A percentile compares a stretch with the other conserved stretches of the same genome.
Evolutionary conservation across 768 basidiomycete species (phyloP).

Genomic region (Lentinula sp.): DNA sequence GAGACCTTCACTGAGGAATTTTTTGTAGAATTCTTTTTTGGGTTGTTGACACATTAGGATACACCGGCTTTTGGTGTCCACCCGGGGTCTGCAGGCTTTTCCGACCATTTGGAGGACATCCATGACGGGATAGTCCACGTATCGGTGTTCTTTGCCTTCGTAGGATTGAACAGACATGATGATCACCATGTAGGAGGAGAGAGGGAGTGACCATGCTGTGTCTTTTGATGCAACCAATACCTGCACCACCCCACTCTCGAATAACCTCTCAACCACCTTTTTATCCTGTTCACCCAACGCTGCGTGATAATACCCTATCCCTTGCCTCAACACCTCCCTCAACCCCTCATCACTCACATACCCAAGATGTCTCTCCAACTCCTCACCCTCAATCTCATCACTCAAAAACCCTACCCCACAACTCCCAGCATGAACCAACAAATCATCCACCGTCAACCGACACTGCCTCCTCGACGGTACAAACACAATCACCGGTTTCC

Average conservation of each 20-base stretch:
- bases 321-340: conserved; percentile 77
- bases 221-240: conserved; percentile 94
- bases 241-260: conserved; percentile 92
- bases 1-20: conserved; percentile 94
- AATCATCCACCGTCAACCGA: conserved; percentile 87
- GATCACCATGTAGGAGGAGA: conserved; percentile 95
- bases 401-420: conserved; percentile 53
- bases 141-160: conserved; percentile 97
- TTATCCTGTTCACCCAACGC: conserved; percentile 90
- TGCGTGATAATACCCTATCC: conserved; percentile 95
- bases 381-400: too few relatives aligned
- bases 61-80: conserved; percentile 88
- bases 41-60: conserved; percentile 93
- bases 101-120: conserved; percentile 99
- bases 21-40: conserved; percentile 98
- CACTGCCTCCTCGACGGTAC: conserved; percentile 93
- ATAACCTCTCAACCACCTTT: conserved; percentile 86
- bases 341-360: conserved; percentile 73
- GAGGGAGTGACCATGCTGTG: conserved; percentile 92
- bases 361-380: conserved; percentile 64
- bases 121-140: conserved; percentile 97
- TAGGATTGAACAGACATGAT: conserved; percentile 99
- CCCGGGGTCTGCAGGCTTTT: conserved; percentile 84
- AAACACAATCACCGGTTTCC: conserved; percentile 86
- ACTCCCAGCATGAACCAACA: conserved; percentile 71